These are phyloP conservation scores for Adansonia madagascariensis DNA, from an alignment of 441 rosid genomes.

Conservation along the genomic window DNA sequence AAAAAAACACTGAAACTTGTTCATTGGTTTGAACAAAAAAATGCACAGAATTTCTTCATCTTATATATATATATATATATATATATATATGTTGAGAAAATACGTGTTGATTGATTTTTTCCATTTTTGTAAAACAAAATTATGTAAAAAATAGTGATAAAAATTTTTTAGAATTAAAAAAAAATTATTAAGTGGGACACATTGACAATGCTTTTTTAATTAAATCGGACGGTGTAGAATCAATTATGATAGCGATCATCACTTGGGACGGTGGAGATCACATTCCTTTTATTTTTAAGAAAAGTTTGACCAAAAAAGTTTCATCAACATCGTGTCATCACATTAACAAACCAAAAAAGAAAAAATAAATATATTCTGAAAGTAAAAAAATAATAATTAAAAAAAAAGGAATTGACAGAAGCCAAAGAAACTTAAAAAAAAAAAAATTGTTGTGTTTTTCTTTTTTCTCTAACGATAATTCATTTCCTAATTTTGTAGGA, in stretches of 20 bases:
- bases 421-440: neutral
- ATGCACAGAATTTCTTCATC: neutral
- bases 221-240: constrained; percentile 45
- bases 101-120: too few relatives aligned
- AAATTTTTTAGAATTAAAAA: too few relatives aligned
- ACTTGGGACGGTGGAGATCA: constrained; percentile 41
- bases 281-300: constrained; percentile 16
- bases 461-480: constrained; percentile 2
- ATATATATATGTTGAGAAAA: too few relatives aligned
- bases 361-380: neutral
- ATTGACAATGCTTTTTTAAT: too few relatives aligned
- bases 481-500: neutral
- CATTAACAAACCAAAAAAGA: neutral
- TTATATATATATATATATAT: too few relatives aligned
- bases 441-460: neutral
- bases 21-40: constrained; percentile 29
- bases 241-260: constrained; percentile 48
- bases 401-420: neutral
- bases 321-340: constrained; percentile 41
- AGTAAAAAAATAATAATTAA: neutral
- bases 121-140: too few relatives aligned
- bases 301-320: neutral
- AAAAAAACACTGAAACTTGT: neutral
- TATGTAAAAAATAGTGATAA: too few relatives aligned
- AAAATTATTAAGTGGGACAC: too few relatives aligned